phyloP scores from a whole-genome alignment of 164 flowering plant genomes.

The Magnolia officinalis region DNA sequence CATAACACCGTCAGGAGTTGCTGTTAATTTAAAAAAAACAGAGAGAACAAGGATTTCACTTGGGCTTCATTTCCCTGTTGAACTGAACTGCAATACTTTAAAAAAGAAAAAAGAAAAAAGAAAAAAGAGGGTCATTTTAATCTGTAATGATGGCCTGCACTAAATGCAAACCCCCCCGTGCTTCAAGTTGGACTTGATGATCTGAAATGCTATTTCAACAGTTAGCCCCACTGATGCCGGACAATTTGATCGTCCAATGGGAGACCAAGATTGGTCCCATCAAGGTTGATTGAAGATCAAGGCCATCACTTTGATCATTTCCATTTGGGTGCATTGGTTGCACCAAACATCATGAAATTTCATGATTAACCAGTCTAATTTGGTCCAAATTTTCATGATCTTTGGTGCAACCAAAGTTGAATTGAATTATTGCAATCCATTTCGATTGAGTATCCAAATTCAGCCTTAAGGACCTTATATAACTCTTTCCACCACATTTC shows the following conservation, averaged over 20 bases:
- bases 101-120: too few species aligned
- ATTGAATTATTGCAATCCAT: too few species aligned
- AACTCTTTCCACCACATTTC: background rate
- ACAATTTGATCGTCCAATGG: background rate
- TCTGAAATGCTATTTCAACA: background rate
- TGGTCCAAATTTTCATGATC: too few species aligned
- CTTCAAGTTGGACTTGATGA: background rate
- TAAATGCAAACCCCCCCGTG: too few species aligned
- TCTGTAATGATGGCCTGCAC: too few species aligned
- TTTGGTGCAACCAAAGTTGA: too few species aligned
- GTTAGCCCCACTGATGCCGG: background rate
- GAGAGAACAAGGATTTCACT: background rate
- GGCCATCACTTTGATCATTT: background rate
- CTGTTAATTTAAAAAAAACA: too few species aligned
- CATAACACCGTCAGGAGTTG: background rate
- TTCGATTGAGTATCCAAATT: background rate
- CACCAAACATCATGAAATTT: too few species aligned
- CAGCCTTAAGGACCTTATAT: conserved; percentile 1
- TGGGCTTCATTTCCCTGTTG: background rate
- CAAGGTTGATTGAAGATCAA: background rate
- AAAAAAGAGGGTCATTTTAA: too few species aligned
- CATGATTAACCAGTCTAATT: too few species aligned
- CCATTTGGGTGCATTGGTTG: background rate
- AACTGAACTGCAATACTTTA: background rate
- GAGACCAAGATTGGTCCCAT: background rate